A percentile compares a stretch with the other conserved stretches of the same genome.
Evolutionary conservation across 169 alveolate genomes (phyloP).

Genomic region (Miamiensis avidus): DNA sequence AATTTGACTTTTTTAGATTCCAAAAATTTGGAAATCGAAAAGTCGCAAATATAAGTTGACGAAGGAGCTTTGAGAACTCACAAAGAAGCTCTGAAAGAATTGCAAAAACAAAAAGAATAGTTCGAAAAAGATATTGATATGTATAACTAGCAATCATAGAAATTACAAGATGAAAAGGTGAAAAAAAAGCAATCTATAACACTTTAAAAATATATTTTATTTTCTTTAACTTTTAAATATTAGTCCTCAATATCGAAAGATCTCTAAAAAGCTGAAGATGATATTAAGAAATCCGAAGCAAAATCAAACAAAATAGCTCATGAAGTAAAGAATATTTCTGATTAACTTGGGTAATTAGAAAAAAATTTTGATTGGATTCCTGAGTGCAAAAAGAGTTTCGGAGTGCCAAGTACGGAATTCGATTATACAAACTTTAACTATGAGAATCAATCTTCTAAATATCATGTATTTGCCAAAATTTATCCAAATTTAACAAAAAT

Average conservation of each 20-base stretch:
- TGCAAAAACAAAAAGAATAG: constrained; percentile 18
- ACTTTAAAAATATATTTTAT: no score
- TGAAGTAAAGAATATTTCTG: constrained; percentile 32
- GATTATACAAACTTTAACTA: background rate
- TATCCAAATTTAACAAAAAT: no score
- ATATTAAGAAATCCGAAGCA: constrained; percentile 38
- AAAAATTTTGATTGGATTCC: constrained; percentile 67
- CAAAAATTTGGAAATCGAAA: background rate
- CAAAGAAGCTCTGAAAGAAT: background rate
- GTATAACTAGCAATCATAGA: constrained; percentile 32
- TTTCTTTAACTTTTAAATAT: no score
- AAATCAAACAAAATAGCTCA: constrained; percentile 23
- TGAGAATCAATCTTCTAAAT: constrained; percentile 2
- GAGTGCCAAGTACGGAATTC: background rate
- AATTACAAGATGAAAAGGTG: constrained; percentile 25
- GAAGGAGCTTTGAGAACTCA: background rate
- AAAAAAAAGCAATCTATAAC: constrained; percentile 42
- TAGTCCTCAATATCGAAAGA: constrained; percentile 12
- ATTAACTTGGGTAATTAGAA: constrained; percentile 22
- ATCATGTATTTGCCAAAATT: no score
- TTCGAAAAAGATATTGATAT: constrained; percentile 48
- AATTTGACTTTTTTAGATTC: background rate
- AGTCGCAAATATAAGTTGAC: background rate
- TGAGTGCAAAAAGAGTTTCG: background rate
- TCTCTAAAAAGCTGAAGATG: constrained; percentile 42